Conservation (phyloP, 2,329 filamentous ascomycete genomes). For the Sclerotinia glacialis region DNA sequence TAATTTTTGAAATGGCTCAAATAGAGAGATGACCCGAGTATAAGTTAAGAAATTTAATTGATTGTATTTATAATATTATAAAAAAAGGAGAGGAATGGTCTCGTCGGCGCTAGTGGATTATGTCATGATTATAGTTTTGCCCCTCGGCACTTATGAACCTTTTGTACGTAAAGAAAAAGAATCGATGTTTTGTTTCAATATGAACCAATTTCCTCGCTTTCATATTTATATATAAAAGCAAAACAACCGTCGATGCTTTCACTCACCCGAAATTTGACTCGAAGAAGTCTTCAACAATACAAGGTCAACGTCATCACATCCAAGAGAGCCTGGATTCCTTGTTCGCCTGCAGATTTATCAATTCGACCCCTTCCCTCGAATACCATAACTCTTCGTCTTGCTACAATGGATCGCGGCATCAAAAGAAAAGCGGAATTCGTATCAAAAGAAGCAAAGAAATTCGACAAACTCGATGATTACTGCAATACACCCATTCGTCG, state of each 20-base stretch:
- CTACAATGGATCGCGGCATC: constrained; percentile 22
- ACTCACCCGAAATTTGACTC: not conserved
- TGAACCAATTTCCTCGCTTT: not conserved
- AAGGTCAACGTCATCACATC: too few relatives aligned
- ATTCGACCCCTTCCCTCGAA: not conserved
- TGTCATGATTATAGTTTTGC: constrained; percentile 7
- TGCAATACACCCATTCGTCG: constrained; percentile 26
- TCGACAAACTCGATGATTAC: constrained; percentile 32
- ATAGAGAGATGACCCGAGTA: too few relatives aligned
- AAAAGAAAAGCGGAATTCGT: constrained; percentile 27
- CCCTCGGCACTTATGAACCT: not conserved
- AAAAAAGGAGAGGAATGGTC: not conserved
- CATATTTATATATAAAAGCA: not conserved
- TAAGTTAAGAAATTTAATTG: too few relatives aligned
- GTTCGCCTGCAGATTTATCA: not conserved
- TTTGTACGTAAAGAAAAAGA: not conserved
- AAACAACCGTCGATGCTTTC: not conserved
- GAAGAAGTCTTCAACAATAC: not conserved
- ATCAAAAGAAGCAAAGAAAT: constrained; percentile 23
- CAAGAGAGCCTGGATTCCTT: not conserved
- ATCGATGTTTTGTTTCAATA: too few relatives aligned
- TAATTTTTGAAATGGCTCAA: too few relatives aligned
- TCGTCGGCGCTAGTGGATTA: not conserved
- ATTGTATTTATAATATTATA: not conserved
- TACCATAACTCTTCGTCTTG: not conserved